Percentiles rank a stretch among this genome's conserved stretches.
Conservation (phyloP, 805 yeast genomes). For the Metschnikowia vanudenii region DNA sequence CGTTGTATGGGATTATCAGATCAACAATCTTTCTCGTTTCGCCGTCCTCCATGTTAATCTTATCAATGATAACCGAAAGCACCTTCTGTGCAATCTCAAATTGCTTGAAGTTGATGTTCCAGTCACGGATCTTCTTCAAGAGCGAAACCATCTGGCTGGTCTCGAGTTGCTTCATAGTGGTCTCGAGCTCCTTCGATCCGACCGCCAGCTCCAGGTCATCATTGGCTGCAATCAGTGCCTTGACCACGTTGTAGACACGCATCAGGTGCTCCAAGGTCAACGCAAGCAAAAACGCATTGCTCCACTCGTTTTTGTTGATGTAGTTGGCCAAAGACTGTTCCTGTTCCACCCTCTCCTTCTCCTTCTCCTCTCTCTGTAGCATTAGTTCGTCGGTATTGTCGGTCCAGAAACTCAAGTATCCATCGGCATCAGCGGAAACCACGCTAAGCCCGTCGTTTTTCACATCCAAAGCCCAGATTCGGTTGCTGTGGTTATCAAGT, state of each 20-base stretch:
- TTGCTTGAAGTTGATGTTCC: slow-evolving; percentile 89
- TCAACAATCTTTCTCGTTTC: slow-evolving; percentile 70
- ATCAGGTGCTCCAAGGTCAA: slow-evolving; percentile 86
- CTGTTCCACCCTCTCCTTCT: slow-evolving; percentile 66
- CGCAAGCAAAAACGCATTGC: slow-evolving; percentile 83
- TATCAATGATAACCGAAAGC: slow-evolving; percentile 59
- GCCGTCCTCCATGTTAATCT: slow-evolving; percentile 54
- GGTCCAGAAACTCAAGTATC: slow-evolving; percentile 83
- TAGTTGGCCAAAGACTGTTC: slow-evolving; percentile 84
- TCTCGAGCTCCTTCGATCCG: slow-evolving; percentile 62
- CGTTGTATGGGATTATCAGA: slow-evolving; percentile 82
- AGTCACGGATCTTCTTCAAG: slow-evolving; percentile 79
- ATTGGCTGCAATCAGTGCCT: slow-evolving; percentile 52
- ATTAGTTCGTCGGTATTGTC: slow-evolving; percentile 79
- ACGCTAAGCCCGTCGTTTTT: slow-evolving; percentile 66
- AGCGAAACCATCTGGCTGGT: slow-evolving; percentile 59
- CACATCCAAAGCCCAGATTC: slow-evolving; percentile 86
- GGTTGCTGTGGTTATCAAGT: slow-evolving; percentile 85
- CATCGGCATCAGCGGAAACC: slow-evolving; percentile 93
- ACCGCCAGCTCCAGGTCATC: slow-evolving; percentile 49
- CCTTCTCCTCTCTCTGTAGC: slow-evolving; percentile 48
- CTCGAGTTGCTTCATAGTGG: slow-evolving; percentile 54
- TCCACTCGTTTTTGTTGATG: slow-evolving; percentile 75
- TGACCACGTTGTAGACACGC: slow-evolving; percentile 77
- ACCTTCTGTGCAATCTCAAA: slow-evolving; percentile 79